Evolutionary conservation across 202 grass and related monocot species (phyloP).

Genomic region (Saccharum hybrid): DNA sequence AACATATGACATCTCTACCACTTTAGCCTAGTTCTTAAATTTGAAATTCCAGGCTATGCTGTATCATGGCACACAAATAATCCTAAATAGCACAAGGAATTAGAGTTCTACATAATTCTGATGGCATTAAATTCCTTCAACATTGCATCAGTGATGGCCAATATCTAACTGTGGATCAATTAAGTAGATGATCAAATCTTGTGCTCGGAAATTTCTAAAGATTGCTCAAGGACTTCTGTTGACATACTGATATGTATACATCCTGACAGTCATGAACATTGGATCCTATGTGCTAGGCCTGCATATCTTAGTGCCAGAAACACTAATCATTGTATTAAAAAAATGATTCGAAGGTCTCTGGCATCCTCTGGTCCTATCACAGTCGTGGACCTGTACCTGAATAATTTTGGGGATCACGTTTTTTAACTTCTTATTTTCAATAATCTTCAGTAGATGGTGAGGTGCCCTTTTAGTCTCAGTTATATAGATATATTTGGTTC

Average conservation of each 20-base stretch:
- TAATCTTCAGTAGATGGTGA: neutral
- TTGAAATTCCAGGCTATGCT: slow-evolving; percentile 1
- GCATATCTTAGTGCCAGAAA: slow-evolving; percentile 34
- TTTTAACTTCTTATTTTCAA: slow-evolving; percentile 25
- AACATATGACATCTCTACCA: neutral
- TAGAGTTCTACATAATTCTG: neutral
- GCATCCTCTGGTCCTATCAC: slow-evolving; percentile 6
- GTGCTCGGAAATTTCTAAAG: slow-evolving; percentile 7
- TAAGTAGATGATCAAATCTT: slow-evolving; percentile 24
- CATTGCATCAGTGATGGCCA: neutral
- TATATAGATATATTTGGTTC: slow-evolving; percentile 26
- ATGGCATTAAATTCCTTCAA: neutral
- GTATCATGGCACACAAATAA: neutral
- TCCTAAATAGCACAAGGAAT: neutral
- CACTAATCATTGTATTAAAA: slow-evolving; percentile 11
- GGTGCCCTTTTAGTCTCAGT: slow-evolving; percentile 35
- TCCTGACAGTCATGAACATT: neutral
- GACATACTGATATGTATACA: slow-evolving; percentile 11
- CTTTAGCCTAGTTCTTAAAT: slow-evolving; percentile 12
- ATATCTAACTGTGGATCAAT: slow-evolving; percentile 18
- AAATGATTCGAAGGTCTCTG: neutral
- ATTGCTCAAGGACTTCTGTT: slow-evolving; percentile 11
- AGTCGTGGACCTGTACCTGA: neutral
- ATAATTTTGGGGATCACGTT: slow-evolving; percentile 23
- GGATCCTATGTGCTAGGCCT: neutral